Percentiles rank a stretch among this genome's conserved stretches.
phyloP scores from a whole-genome alignment of 78 protist genomes.

The Salpingoeca rosetta region DNA sequence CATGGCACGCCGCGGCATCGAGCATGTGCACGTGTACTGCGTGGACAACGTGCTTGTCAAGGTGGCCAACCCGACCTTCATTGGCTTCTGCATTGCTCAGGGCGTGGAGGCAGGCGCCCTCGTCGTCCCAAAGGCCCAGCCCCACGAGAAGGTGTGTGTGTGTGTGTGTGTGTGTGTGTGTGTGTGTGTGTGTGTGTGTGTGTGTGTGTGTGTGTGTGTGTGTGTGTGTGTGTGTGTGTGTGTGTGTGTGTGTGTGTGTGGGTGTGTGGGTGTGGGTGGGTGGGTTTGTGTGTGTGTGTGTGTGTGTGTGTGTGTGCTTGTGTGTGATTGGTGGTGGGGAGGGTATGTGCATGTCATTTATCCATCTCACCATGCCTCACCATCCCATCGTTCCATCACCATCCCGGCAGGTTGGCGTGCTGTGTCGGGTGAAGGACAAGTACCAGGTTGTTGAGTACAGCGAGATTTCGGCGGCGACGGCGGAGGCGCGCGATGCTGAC shows the following conservation, averaged over 20 bases:
- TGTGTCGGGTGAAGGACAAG: neutral
- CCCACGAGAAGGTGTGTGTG: conserved; percentile 78
- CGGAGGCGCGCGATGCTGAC: conserved; percentile 11
- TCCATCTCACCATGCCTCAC: too few relatives aligned
- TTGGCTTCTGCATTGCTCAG: conserved; percentile 58
- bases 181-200: too few relatives aligned
- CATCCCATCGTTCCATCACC: too few relatives aligned
- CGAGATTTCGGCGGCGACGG: conserved; percentile 63
- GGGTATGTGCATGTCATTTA: too few relatives aligned
- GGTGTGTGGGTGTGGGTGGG: too few relatives aligned
- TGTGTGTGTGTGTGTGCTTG: too few relatives aligned
- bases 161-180: too few relatives aligned
- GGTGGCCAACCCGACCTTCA: conserved; percentile 82
- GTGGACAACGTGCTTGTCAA: conserved; percentile 84
- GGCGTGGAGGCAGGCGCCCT: conserved; percentile 66
- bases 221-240: too few relatives aligned
- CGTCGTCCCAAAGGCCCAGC: conserved; percentile 60
- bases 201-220: too few relatives aligned
- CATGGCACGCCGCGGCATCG: conserved; percentile 60
- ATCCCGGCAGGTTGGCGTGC: neutral
- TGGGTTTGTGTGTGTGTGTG: too few relatives aligned
- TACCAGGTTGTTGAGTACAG: conserved; percentile 78
- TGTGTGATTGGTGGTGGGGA: too few relatives aligned
- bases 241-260: too few relatives aligned
- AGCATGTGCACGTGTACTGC: conserved; percentile 62